Percentiles rank a stretch among this genome's conserved stretches.
These are phyloP conservation scores for Drosera capensis DNA, from an alignment of 148 eudicot species.

Conservation along the genomic window DNA sequence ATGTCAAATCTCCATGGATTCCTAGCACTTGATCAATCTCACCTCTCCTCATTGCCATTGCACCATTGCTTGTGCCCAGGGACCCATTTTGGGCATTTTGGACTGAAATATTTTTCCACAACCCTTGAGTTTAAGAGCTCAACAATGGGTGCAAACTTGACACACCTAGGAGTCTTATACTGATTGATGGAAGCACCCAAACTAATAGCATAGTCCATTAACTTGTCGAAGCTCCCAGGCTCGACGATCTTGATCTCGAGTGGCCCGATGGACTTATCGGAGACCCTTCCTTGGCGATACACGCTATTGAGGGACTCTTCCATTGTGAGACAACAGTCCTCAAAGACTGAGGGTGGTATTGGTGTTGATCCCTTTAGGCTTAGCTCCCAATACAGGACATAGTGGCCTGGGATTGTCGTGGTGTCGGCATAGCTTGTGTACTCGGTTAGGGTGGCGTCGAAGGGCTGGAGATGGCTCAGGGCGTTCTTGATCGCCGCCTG, in stretches of 20 bases:
- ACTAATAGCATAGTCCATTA: slow-evolving; percentile 81
- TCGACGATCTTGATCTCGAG: slow-evolving; percentile 60
- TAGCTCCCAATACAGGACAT: slow-evolving; percentile 67
- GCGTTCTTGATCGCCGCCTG: slow-evolving; percentile 50
- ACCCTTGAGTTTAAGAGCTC: slow-evolving; percentile 71
- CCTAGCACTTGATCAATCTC: too few species aligned
- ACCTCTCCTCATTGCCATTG: slow-evolving; percentile 26
- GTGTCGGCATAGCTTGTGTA: slow-evolving; percentile 70
- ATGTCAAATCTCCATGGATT: background rate
- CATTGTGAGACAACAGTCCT: slow-evolving; percentile 53
- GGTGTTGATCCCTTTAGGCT: slow-evolving; percentile 19
- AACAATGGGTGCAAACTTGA: slow-evolving; percentile 72
- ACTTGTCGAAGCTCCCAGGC: slow-evolving; percentile 54
- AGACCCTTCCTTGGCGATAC: slow-evolving; percentile 58
- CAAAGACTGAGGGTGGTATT: slow-evolving; percentile 44
- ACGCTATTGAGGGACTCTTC: slow-evolving; percentile 71
- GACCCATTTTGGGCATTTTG: slow-evolving; percentile 79
- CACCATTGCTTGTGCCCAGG: slow-evolving; percentile 86
- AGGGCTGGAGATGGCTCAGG: slow-evolving; percentile 32
- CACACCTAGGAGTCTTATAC: slow-evolving; percentile 90
- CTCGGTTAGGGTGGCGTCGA: slow-evolving; percentile 35
- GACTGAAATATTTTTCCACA: slow-evolving; percentile 44
- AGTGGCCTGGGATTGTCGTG: slow-evolving; percentile 49
- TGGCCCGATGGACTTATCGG: slow-evolving; percentile 69
- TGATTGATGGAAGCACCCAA: slow-evolving; percentile 91